Conservation (phyloP, 768 basidiomycete species). For the Dictyophora rubrovolvata region DNA sequence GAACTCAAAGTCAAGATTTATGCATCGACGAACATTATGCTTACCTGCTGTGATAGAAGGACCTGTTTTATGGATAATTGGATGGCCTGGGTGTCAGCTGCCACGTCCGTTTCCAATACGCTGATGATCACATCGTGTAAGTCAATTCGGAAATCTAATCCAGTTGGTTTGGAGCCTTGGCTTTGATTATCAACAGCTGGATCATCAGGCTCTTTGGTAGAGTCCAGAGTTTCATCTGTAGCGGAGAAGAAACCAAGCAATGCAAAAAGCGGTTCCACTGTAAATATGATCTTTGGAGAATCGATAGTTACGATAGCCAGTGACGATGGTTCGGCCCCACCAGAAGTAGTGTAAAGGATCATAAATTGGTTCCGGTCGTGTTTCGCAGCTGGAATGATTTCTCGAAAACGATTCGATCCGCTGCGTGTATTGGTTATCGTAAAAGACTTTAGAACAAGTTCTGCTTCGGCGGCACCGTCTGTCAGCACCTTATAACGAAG, state of each 20-base stretch:
- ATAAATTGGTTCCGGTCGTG: slow-evolving; percentile 89
- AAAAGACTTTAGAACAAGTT: slow-evolving; percentile 82
- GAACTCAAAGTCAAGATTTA: background rate
- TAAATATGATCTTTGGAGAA: slow-evolving; percentile 85
- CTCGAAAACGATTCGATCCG: slow-evolving; percentile 76
- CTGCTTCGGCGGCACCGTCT: slow-evolving; percentile 77
- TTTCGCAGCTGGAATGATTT: slow-evolving; percentile 87
- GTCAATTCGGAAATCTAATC: slow-evolving; percentile 67
- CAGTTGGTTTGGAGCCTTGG: background rate
- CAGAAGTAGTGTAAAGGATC: slow-evolving; percentile 76
- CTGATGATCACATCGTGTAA: slow-evolving; percentile 83
- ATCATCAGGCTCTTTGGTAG: slow-evolving; percentile 8
- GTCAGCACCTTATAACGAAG: slow-evolving; percentile 74
- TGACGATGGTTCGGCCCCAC: slow-evolving; percentile 42
- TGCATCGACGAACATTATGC: slow-evolving; percentile 10
- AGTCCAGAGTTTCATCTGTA: slow-evolving; percentile 28
- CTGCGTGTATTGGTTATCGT: slow-evolving; percentile 84
- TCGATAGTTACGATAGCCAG: slow-evolving; percentile 84
- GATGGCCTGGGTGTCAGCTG: slow-evolving; percentile 76
- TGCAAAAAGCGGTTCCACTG: slow-evolving; percentile 83
- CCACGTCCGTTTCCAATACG: slow-evolving; percentile 76
- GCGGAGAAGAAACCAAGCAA: slow-evolving; percentile 77
- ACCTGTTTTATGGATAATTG: slow-evolving; percentile 75
- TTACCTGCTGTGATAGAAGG: slow-evolving; percentile 83
- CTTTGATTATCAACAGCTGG: background rate